Percentiles rank a stretch among this genome's conserved stretches.
These are phyloP conservation scores for Pseudevernia furfuracea DNA, from an alignment of 495 filamentous ascomycete genomes.

Conservation along the genomic window DNA sequence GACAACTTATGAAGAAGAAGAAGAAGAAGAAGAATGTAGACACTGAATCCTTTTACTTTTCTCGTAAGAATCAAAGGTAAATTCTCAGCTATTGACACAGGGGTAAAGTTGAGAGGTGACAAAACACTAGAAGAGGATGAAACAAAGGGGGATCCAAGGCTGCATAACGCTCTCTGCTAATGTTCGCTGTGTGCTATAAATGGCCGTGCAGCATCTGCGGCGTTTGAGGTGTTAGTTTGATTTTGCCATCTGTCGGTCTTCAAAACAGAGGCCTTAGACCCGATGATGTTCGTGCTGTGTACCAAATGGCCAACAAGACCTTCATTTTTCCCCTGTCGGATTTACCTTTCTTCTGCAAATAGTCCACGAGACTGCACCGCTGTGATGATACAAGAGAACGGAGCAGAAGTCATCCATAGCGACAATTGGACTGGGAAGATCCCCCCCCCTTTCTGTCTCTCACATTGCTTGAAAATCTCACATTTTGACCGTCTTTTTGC, in stretches of 20 bases:
- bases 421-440: too few relatives aligned
- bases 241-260: background rate
- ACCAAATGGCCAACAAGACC: background rate
- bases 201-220: background rate
- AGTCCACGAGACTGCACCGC: background rate
- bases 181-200: background rate
- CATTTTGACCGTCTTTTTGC: too few relatives aligned
- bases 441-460: too few relatives aligned
- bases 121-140: background rate
- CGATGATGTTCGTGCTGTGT: background rate
- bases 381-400: background rate
- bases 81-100: background rate
- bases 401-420: too few relatives aligned
- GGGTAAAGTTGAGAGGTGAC: background rate
- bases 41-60: background rate
- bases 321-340: background rate
- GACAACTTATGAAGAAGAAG: background rate
- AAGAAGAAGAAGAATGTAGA: background rate
- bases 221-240: background rate
- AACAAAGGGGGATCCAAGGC: background rate
- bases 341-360: background rate
- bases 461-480: too few relatives aligned
- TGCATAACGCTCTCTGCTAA: background rate
- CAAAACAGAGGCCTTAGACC: background rate
- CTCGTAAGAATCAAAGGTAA: background rate